Percentiles rank a stretch among this genome's conserved stretches.
Conservation (phyloP, 345 rosid genomes). For the Hirschfeldia incana region DNA sequence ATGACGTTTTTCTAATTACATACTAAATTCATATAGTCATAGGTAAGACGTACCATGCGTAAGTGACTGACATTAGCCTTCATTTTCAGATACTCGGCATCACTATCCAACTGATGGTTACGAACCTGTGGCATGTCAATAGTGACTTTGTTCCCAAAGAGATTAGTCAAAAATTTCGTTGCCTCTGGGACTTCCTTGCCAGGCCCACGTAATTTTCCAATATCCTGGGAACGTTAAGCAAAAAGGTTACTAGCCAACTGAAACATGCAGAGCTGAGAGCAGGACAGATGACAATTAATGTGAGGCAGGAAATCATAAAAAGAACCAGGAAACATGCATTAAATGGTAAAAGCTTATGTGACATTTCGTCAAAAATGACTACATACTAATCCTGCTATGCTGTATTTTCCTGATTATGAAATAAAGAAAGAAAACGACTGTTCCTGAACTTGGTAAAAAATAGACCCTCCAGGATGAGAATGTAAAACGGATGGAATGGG, state of each 20-base stretch:
- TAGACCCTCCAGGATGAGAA: conserved; percentile 89
- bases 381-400: not conserved
- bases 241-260: not conserved
- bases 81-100: conserved; percentile 77
- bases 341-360: not conserved
- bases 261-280: no score
- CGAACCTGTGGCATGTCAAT: conserved; percentile 88
- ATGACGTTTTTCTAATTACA: not conserved
- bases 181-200: no score
- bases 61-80: conserved; percentile 72
- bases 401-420: conserved; percentile 2
- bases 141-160: conserved; percentile 29
- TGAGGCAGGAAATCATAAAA: not conserved
- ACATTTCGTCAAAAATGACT: not conserved
- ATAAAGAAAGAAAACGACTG: conserved; percentile 41
- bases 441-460: conserved; percentile 85
- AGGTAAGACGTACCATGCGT: conserved; percentile 55
- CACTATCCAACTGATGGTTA: conserved; percentile 59
- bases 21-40: not conserved
- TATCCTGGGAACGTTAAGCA: not conserved
- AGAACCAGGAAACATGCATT: not conserved
- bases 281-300: not conserved
- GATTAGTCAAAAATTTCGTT: no score
- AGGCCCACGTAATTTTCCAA: not conserved
- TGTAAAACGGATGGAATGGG: conserved; percentile 40